Evolutionary conservation across 805 yeast species (phyloP).

Genomic region (Kuraishia capsulata): DNA sequence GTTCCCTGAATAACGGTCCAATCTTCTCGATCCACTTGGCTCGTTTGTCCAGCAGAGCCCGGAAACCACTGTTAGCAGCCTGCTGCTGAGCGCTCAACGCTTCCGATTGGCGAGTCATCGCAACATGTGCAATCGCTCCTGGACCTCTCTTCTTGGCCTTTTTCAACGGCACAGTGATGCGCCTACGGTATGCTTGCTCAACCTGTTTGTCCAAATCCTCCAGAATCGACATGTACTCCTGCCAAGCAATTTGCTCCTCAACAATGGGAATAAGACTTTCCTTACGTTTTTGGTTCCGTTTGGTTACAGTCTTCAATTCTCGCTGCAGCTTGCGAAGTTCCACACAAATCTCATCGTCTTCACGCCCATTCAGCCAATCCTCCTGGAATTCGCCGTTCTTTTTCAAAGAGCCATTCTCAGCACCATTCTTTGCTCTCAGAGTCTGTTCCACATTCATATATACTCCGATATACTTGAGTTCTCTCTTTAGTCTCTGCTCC

Average conservation of each 20-base stretch:
- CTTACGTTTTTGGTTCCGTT: constrained; percentile 60
- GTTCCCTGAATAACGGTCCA: constrained; percentile 72
- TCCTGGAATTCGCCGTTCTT: constrained; percentile 25
- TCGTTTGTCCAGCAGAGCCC: constrained; percentile 78
- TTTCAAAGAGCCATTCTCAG: not conserved
- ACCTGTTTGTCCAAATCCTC: constrained; percentile 96
- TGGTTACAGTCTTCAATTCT: constrained; percentile 51
- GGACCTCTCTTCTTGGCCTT: constrained; percentile 46
- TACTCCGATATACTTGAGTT: constrained; percentile 83
- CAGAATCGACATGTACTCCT: constrained; percentile 80
- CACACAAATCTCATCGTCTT: constrained; percentile 89
- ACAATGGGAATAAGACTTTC: constrained; percentile 57
- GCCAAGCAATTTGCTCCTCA: constrained; percentile 89
- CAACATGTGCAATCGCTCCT: constrained; percentile 11
- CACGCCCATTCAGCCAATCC: constrained; percentile 73
- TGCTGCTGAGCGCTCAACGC: constrained; percentile 43
- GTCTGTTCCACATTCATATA: constrained; percentile 52
- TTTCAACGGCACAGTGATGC: constrained; percentile 63
- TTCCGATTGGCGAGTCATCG: constrained; percentile 3
- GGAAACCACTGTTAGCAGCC: constrained; percentile 69
- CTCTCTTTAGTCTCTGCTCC: constrained; percentile 84
- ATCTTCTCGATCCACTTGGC: constrained; percentile 81
- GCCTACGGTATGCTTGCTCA: constrained; percentile 83
- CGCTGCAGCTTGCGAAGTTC: constrained; percentile 71
- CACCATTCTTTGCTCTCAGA: constrained; percentile 14